A percentile compares a stretch with the other conserved stretches of the same genome.
These are phyloP conservation scores for Apiotrichum veenhuisii DNA, from an alignment of 1,284 basidiomycete species.

Conservation along the genomic window DNA sequence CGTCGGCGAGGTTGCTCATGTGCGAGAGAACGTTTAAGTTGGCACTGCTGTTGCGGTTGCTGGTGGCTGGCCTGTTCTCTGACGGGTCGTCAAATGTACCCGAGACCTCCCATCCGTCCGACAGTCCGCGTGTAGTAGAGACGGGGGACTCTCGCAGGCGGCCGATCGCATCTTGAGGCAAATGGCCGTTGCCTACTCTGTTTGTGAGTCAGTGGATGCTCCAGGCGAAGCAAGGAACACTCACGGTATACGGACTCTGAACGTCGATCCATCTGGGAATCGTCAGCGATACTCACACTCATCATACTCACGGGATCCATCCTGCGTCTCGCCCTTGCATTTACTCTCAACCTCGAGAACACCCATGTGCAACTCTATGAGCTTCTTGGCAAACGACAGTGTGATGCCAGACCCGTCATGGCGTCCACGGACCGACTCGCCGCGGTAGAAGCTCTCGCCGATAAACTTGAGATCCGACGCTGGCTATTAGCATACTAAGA, in stretches of 20 bases:
- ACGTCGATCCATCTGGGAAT: conserved; percentile 35
- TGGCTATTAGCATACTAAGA: conserved; percentile 4
- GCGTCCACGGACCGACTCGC: conserved; percentile 35
- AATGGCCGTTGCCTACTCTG: conserved; percentile 32
- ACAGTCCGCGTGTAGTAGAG: not conserved
- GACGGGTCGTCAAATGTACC: not conserved
- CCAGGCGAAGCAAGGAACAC: too few relatives aligned
- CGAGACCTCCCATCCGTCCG: not conserved
- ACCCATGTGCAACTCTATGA: conserved; percentile 51
- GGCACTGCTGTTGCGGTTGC: too few relatives aligned
- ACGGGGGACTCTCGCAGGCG: not conserved
- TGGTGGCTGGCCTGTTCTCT: too few relatives aligned
- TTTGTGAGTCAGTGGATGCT: too few relatives aligned
- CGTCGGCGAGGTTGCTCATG: too few relatives aligned
- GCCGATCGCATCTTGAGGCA: conserved; percentile 11
- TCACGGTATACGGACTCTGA: conserved; percentile 36
- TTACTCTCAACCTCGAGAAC: conserved; percentile 44
- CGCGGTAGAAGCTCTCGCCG: conserved; percentile 49
- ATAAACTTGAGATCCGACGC: conserved; percentile 37
- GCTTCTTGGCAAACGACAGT: conserved; percentile 41
- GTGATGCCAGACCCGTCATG: conserved; percentile 51
- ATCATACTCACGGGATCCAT: conserved; percentile 35
- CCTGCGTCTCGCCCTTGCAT: conserved; percentile 31
- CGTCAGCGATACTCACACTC: not conserved
- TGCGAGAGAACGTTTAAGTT: too few relatives aligned